Evolutionary conservation across 768 basidiomycete species (phyloP), one percentile per base, ranked within the genome.

Genomic region (Macrolepiota albuminosa): DNA sequence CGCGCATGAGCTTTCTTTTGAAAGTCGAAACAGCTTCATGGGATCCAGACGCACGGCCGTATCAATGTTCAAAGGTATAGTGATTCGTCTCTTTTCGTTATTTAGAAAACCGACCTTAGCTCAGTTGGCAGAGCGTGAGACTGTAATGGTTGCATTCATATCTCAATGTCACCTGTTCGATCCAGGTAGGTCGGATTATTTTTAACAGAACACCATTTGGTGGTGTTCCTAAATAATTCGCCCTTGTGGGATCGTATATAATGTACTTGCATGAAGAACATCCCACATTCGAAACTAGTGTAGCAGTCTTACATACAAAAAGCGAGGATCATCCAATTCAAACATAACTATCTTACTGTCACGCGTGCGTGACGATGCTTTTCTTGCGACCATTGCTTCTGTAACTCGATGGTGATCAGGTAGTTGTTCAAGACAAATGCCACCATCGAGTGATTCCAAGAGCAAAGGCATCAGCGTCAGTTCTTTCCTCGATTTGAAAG

Each of bases 401-500:
- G 13, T 29, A 18, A 53, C 16, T 40, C 29, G 11, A 54, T 54
- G 53, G 26, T 54, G 26, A 29, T 54, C 8, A 11, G 18, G 6
- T 21, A 42, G 13, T 29, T 31, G 14, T 26, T 33, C 10, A 6
- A 43, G 16, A 18, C 8, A 29, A 9, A 62, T 63, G 59, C 58
- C 60, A n/a, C 50, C 51, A 39, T 72, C 76, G 5, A 80, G 76
- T 70, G 89, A 87, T 70, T 79, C 84, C 0, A 88, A 83, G 68
- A 85, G 84, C 16, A 83, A 85, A 40, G 88, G 88, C 8, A 79
- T 91, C 67, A 89, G 84, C 61, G 79, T 87, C 4, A 81, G 80
- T 59, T 91, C 92, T 0, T 90, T 93, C 70, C 82, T 92, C n/a
- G 89, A 93, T 67, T 83, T 95, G 46, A 90, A 88, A 62, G 86